Evolutionary conservation across 371 early-diverging fungal genomes (phyloP).

Genomic region (Zychaea mexicana): DNA sequence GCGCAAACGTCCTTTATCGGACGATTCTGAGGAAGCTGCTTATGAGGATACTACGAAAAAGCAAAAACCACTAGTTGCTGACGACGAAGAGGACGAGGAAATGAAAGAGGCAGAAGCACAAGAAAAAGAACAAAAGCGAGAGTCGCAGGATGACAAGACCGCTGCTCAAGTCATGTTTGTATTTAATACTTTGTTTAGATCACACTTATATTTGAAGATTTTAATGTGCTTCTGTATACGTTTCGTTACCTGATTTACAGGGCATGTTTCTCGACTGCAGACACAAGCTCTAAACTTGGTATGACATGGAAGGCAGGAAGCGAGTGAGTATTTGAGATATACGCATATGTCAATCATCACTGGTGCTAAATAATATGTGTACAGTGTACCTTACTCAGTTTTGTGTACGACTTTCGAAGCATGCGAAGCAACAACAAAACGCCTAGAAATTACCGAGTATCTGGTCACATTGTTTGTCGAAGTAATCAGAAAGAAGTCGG

Average conservation of each 20-base stretch:
- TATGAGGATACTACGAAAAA: background rate
- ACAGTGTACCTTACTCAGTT: conserved; percentile 79
- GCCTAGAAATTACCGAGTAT: conserved; percentile 83
- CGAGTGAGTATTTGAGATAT: no score
- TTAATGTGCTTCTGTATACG: background rate
- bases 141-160: conserved; percentile 32
- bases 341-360: no score
- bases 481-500: conserved; percentile 73
- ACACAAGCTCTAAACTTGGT: conserved; percentile 17
- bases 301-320: conserved; percentile 55
- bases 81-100: conserved; percentile 14
- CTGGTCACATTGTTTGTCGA: conserved; percentile 76
- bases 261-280: conserved; percentile 36
- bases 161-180: conserved; percentile 43
- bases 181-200: background rate
- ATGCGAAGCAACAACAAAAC: conserved; percentile 71
- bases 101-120: conserved; percentile 23
- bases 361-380: no score
- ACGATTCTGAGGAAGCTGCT: background rate
- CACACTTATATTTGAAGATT: no score
- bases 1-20: background rate
- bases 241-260: no score
- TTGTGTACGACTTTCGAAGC: conserved; percentile 87
- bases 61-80: background rate
- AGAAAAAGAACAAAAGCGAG: conserved; percentile 27